These are phyloP conservation scores for Cornus controversa DNA, from an alignment of 148 eudicot genomes.

Conservation along the genomic window DNA sequence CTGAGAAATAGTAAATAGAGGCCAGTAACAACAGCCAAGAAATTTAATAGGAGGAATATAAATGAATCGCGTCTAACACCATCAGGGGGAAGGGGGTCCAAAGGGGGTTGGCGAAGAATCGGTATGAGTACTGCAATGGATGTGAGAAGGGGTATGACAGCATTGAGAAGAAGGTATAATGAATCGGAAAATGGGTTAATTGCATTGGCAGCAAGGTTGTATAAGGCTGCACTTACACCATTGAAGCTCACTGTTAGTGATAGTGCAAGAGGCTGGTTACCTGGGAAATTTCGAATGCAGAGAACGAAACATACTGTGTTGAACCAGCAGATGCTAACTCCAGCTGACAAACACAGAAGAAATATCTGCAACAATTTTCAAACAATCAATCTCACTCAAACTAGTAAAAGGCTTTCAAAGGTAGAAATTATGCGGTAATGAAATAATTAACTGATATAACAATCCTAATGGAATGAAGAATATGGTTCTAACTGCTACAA, in stretches of 20 bases:
- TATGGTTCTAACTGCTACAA: too few species aligned
- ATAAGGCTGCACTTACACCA: conserved; percentile 86
- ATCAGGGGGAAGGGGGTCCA: conserved; percentile 39
- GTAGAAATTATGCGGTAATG: not conserved
- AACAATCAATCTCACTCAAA: not conserved
- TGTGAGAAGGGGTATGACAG: conserved; percentile 54
- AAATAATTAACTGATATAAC: not conserved
- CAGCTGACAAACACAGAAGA: conserved; percentile 70
- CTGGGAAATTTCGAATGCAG: conserved; percentile 68
- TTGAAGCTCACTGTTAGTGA: conserved; percentile 82
- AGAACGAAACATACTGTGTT: conserved; percentile 87
- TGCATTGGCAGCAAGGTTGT: conserved; percentile 64
- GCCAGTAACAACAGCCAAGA: conserved; percentile 66
- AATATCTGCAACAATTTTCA: conserved; percentile 55
- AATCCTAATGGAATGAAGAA: not conserved
- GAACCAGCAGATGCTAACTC: conserved; percentile 96
- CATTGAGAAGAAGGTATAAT: conserved; percentile 71
- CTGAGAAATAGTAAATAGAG: conserved; percentile 64
- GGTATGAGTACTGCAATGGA: conserved; percentile 59
- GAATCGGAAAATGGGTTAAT: conserved; percentile 48
- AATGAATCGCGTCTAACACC: conserved; percentile 44
- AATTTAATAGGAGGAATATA: conserved; percentile 57
- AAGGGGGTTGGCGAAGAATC: conserved; percentile 61
- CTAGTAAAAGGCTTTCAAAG: not conserved
- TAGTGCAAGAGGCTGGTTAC: conserved; percentile 65